phyloP scores from a whole-genome alignment of 371 early-diverging fungal genomes.

The Mortierella sp. region DNA sequence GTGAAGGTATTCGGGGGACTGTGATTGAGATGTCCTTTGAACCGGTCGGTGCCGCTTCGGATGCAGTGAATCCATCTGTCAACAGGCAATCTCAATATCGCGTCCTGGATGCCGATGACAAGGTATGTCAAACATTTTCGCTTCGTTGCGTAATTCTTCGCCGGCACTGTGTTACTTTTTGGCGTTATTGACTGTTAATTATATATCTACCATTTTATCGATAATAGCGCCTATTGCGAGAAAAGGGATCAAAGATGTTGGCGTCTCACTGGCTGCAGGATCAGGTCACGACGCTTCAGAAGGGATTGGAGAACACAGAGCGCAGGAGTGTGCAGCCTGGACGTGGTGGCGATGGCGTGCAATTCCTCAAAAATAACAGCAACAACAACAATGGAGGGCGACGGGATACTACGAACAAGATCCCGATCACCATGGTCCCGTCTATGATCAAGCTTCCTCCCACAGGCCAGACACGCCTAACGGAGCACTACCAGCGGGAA shows the following conservation, averaged over 20 bases:
- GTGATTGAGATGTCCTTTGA: slow-evolving; percentile 41
- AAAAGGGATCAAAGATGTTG: slow-evolving; percentile 42
- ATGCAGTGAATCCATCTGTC: not conserved
- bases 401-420: slow-evolving; percentile 6
- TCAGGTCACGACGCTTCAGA: slow-evolving; percentile 51
- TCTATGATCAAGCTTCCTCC: slow-evolving; percentile 40
- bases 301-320: slow-evolving; percentile 32
- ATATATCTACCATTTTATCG: not conserved
- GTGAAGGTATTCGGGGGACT: slow-evolving; percentile 50
- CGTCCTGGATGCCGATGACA: slow-evolving; percentile 52
- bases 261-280: slow-evolving; percentile 58
- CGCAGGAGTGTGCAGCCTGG: slow-evolving; percentile 13
- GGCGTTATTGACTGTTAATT: not conserved
- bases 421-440: slow-evolving; percentile 41
- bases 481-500: slow-evolving; percentile 45
- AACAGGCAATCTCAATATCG: slow-evolving; percentile 22
- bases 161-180: not conserved
- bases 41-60: slow-evolving; percentile 10
- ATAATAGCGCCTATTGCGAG: slow-evolving; percentile 38
- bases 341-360: not conserved
- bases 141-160: not conserved
- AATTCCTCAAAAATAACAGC: not conserved
- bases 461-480: slow-evolving; percentile 34
- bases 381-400: not conserved
- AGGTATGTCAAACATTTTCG: slow-evolving; percentile 20